Base-by-base conservation (phyloP, 768 basidiomycete species). In the Rhodotorula babjevae region DNA sequence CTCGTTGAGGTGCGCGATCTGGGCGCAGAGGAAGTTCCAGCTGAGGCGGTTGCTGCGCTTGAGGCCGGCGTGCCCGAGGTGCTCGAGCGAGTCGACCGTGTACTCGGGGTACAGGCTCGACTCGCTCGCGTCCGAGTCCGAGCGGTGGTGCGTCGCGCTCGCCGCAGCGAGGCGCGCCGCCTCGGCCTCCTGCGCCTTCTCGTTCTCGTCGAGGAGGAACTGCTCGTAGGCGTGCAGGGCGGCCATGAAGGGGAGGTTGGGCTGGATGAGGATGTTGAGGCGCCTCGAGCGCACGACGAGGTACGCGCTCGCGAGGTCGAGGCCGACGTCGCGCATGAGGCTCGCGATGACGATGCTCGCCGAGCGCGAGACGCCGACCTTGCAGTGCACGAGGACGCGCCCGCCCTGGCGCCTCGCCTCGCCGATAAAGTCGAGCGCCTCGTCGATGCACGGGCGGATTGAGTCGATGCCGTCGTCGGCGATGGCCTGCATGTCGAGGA, bases 321-420 rank as follows among this genome's bases (percentile, higher is more conserved):
- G 83, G 33, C 85, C 83, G 31, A 92, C 87, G 79, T 95, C 58
- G 80, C 93, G 91, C 94, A 97, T 97, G 79, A 96, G 90, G 81
- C 97, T 97, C 27, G 94, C 94, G 78, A 98, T 97, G 73, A 90
- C 90, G 71, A 98, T 93, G 46, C 92, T 95, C 42, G 95, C 94
- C 78, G 90, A 92, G 71, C 95, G 84, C 57, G 90, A 91, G 56
- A 98, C 95, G n/a, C 95, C 95, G n/a, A 98, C 95, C n/a, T 93
- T 86, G 81, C 95, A 98, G 81, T 98, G 95, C 15, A 98, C 93
- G 63, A 98, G 84, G 47, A 95, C 89, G 79, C 90, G 90, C 5
- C 95, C 95, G 14, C 94, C 93, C 62, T 88, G 86, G 47, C 83
- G 81, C 53, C 92, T 83, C 56, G 93, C 95, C 63, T 86, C 85